phyloP scores from a whole-genome alignment of 2,329 filamentous ascomycete genomes.

The Fusarium sororula region DNA sequence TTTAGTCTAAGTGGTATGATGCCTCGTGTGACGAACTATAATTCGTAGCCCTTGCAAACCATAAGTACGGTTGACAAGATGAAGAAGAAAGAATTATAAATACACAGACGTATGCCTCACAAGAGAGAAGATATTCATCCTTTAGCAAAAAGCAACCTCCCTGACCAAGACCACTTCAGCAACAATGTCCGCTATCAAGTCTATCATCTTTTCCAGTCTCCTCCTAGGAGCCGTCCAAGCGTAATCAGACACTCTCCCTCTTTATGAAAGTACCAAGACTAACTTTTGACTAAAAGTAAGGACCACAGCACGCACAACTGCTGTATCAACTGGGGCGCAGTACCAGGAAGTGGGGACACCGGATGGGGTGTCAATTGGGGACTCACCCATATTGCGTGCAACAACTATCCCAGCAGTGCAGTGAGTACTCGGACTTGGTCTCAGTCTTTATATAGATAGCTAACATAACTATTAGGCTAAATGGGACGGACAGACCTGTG shows the following conservation, averaged over 20 bases:
- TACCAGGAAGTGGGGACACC: no score
- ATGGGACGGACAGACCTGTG: no score
- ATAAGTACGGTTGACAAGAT: fast-evolving
- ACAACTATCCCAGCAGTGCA: no score
- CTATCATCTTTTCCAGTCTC: background rate
- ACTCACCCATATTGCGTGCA: no score
- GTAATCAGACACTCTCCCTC: background rate
- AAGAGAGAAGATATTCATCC: background rate
- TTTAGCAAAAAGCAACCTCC: background rate
- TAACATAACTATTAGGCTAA: no score
- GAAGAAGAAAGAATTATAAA: background rate
- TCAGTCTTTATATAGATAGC: no score
- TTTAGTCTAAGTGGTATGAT: background rate
- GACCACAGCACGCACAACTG: background rate
- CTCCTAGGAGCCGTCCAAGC: background rate
- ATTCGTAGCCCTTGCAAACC: background rate
- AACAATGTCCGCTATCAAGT: background rate
- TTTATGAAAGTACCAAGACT: background rate
- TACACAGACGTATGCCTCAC: background rate
- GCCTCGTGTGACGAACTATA: background rate
- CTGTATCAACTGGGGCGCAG: no score
- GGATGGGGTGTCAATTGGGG: no score
- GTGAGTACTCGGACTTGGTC: no score
- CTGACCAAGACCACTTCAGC: fast-evolving
- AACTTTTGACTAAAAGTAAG: background rate